Conservation (phyloP, 2,329 filamentous ascomycete genomes). For the Stachybotrys chartarum region DNA sequence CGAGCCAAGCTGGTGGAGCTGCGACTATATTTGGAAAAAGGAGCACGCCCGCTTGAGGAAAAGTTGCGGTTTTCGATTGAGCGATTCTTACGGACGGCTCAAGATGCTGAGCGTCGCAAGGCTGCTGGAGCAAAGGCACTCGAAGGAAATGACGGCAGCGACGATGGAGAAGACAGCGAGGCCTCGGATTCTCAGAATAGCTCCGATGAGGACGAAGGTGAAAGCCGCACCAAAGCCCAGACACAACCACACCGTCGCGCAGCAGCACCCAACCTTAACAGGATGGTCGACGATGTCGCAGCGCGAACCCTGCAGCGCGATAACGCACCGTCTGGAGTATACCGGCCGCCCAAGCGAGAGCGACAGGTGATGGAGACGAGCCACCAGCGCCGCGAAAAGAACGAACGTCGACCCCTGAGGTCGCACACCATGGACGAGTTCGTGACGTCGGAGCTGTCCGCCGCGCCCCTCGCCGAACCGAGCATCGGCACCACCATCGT, state of each 20-base stretch:
- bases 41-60: conserved; percentile 81
- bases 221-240: conserved; percentile 23
- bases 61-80: conserved; percentile 94
- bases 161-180: conserved; percentile 19
- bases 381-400: conserved; percentile 47
- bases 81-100: conserved; percentile 82
- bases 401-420: conserved; percentile 56
- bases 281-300: conserved; percentile 24
- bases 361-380: conserved; percentile 76
- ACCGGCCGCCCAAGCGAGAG: conserved; percentile 81
- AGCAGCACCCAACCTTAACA: conserved; percentile 23
- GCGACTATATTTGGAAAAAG: conserved; percentile 87
- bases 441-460: conserved; percentile 74
- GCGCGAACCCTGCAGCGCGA: conserved; percentile 17
- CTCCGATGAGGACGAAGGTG: conserved; percentile 26
- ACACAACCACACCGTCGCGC: conserved; percentile 16
- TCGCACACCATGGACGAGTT: conserved; percentile 91
- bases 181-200: conserved; percentile 12
- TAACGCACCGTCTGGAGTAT: conserved; percentile 58
- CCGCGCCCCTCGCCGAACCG: conserved; percentile 74
- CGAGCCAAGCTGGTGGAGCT: conserved; percentile 86
- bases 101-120: conserved; percentile 54
- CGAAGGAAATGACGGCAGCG: conserved; percentile 18
- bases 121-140: conserved; percentile 22
- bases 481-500: conserved; percentile 89